These are phyloP conservation scores for Cryphonectria radicalis DNA, from an alignment of 2,329 filamentous ascomycete genomes.

Conservation along the genomic window DNA sequence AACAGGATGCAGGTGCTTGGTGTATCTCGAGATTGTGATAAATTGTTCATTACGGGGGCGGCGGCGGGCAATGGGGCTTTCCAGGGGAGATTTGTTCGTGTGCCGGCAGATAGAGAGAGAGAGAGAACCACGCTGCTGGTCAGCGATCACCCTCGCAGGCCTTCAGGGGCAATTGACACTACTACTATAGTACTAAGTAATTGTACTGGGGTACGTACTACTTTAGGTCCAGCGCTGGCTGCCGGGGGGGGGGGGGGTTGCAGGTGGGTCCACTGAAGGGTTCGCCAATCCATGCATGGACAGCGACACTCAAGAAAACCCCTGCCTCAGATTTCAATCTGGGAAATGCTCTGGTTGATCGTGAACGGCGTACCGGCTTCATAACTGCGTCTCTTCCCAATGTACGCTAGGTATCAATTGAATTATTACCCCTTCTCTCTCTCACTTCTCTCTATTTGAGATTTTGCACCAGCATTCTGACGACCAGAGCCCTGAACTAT, in stretches of 20 bases:
- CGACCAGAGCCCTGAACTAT: too few relatives aligned
- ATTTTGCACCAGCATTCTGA: too few relatives aligned
- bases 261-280: background rate
- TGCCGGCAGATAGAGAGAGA: background rate
- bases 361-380: too few relatives aligned
- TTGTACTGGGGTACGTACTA: too few relatives aligned
- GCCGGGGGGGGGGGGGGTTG: background rate
- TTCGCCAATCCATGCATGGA: background rate
- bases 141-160: conserved; percentile 1
- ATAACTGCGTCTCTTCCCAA: too few relatives aligned
- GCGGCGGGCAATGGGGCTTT: background rate
- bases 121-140: background rate
- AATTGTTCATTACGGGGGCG: conserved; percentile 4
- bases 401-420: too few relatives aligned
- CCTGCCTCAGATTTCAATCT: background rate
- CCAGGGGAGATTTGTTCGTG: conserved; percentile 8
- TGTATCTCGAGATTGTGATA: conserved; percentile 24
- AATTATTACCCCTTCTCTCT: too few relatives aligned
- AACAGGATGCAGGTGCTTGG: conserved; percentile 13
- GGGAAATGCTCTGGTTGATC: background rate
- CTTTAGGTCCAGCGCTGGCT: background rate
- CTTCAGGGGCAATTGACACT: conserved; percentile 3
- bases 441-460: too few relatives aligned
- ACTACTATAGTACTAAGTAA: background rate
- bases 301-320: background rate